Evolutionary conservation across 352 stramenopile species (phyloP), one percentile per base, ranked within the genome.

Genomic region (Pythium phragmitis): DNA sequence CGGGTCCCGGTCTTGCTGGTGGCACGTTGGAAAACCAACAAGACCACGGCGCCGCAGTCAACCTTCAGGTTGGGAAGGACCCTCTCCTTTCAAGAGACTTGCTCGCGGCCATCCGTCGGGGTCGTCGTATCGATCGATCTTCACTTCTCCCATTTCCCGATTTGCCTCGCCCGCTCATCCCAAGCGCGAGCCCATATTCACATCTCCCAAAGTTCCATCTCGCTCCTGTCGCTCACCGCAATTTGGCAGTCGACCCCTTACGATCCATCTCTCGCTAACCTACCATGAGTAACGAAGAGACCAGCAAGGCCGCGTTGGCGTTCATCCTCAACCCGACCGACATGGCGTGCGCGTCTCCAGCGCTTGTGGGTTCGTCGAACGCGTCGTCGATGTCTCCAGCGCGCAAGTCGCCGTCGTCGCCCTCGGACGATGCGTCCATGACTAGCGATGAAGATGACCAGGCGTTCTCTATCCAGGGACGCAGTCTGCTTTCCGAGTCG

Each of bases 321-420:
- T 91, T 88, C 76, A 91, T 91, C 60, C 70, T 91, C 41, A 91
- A 89, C 71, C 82, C 82, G 34, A 76, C 49, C 0, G 66, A 69
- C 41, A 13, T 60, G 52, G 51, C 60, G 46, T 36, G 64, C 39
- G 46, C 47, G 62, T 60, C 55, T 71, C 60, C 59, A 37, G 61
- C 23, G 51, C 26, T 33, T 41, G 26, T n/a, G 4, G 51, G 34
- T 41, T 37, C 52, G 34, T 17, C 51, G 37, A 11, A 51, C 17
- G 75, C 70, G n/a, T 71, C 72, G 14, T 80, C 72, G 33, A 70
- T 86, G 30, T 88, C 81, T 12, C 75, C 77, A 3, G 58, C 72
- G 49, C 74, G 74, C 65, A 88, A 85, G 65, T 41, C n/a, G n/a
- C 34, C 57, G 51, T 62, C 36, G 41, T 65, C 57, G 13, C 46